These are phyloP conservation scores for Pythium dissotocum DNA, from an alignment of 352 stramenopile genomes.

Conservation along the genomic window DNA sequence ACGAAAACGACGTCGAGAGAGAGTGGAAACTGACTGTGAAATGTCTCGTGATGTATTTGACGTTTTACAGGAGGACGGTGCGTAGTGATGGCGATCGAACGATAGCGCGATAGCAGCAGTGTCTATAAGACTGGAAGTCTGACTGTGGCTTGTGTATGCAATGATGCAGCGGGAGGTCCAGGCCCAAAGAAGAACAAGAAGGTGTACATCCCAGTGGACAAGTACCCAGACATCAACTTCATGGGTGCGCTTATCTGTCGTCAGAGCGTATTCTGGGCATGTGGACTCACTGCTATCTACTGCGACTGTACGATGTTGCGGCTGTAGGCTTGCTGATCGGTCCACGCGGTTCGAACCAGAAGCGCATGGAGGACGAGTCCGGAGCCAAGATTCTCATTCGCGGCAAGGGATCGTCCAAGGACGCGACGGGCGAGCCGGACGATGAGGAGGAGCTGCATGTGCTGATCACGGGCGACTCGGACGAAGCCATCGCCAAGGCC, in stretches of 20 bases:
- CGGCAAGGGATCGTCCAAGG: slow-evolving; percentile 85
- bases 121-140: neutral
- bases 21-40: slow-evolving; percentile 10
- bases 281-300: neutral
- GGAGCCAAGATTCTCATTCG: slow-evolving; percentile 91
- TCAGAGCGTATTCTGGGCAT: neutral
- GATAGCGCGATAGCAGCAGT: neutral
- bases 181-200: slow-evolving; percentile 87
- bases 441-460: slow-evolving; percentile 90
- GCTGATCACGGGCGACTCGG: slow-evolving; percentile 88
- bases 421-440: slow-evolving; percentile 79
- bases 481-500: slow-evolving; percentile 86
- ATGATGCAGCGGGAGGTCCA: slow-evolving; percentile 11
- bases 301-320: neutral
- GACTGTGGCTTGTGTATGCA: neutral
- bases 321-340: slow-evolving; percentile 82
- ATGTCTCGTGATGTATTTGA: neutral
- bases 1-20: neutral
- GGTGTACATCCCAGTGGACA: slow-evolving; percentile 90
- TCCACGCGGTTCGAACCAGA: slow-evolving; percentile 89
- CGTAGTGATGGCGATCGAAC: neutral
- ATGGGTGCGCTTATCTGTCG: slow-evolving; percentile 53
- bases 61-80: slow-evolving; percentile 47
- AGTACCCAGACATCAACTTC: slow-evolving; percentile 94
- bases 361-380: slow-evolving; percentile 91